Evolutionary conservation across 2,329 filamentous ascomycete species (phyloP), one percentile per base, ranked within the genome.

Genomic region (Claviceps sp.): DNA sequence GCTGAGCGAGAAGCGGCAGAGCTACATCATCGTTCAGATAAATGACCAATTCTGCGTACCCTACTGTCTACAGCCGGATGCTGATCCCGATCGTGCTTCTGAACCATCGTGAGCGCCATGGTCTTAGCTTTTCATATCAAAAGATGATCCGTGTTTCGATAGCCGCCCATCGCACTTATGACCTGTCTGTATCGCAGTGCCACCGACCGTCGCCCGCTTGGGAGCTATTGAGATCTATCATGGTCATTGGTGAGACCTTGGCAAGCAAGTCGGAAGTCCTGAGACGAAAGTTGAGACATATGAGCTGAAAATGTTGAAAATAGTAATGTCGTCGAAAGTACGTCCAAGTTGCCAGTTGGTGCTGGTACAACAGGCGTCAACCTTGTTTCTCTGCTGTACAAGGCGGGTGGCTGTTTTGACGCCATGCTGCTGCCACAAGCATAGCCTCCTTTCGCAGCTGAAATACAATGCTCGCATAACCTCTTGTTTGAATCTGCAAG

Each of bases 401-500:
- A 37, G n/a, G 18, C 14, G 13, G 8, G 8, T 16, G 18, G 2
- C 3, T 4, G 6, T 26, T 20, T 9, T 37, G 16, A 9, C 38
- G 14, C 24, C 49, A 14, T 43, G 42, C 59, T 40, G 55, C 46
- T 22, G 22, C 22, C 22, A 47, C 62, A 64, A 20, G 62, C 59
- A 50, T 60, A 56, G 13, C 62, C 60, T 37, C 56, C 60, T 18
- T 60, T 50, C 20, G 52, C 56, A 22, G 60, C 59, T 36, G 52
- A 34, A 16, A 61, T 53, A 50, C 62, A 64, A 16, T 57, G 55
- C 16, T 50, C 52, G 54, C 62, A 64, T 9, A 64, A 54, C 5
- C 48, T 54, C 11, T 54, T 54, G 40, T 61, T 62, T 46, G 61
- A 63, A 53, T 64, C 62, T 8, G 60, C 58, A 14, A 64, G 54